Conservation (phyloP, 1,284 basidiomycete species). For the Leccinum solheimii region DNA sequence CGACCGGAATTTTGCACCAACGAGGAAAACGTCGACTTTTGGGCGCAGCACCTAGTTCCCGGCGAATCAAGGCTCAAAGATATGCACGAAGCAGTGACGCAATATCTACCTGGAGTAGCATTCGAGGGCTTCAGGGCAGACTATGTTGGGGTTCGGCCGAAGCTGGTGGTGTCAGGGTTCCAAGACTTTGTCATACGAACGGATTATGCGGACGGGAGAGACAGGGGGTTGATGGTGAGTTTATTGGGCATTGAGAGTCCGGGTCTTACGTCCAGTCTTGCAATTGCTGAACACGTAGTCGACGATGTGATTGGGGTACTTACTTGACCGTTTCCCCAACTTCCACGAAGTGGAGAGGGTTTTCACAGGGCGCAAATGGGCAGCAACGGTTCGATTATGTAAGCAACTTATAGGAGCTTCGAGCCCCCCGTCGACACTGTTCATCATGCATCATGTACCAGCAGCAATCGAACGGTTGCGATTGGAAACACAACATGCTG, state of each 20-base stretch:
- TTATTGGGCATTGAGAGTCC: constrained; percentile 80
- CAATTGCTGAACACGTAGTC: constrained; percentile 71
- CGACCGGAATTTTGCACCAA: constrained; percentile 35
- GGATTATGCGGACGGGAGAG: constrained; percentile 44
- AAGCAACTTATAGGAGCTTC: too few relatives aligned
- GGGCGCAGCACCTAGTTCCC: constrained; percentile 69
- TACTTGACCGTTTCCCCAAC: too few relatives aligned
- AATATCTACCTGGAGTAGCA: constrained; percentile 75
- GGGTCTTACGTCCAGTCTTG: constrained; percentile 72
- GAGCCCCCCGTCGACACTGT: too few relatives aligned
- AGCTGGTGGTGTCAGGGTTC: constrained; percentile 82
- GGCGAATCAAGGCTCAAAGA: constrained; percentile 61
- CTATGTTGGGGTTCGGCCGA: constrained; percentile 92
- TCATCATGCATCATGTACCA: too few relatives aligned
- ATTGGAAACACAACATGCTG: too few relatives aligned
- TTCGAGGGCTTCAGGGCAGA: constrained; percentile 76
- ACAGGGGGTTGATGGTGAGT: constrained; percentile 60
- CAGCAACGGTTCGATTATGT: too few relatives aligned
- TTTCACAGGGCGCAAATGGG: too few relatives aligned
- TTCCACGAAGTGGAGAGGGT: too few relatives aligned
- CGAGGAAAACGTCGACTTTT: constrained; percentile 67
- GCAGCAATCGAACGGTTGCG: too few relatives aligned
- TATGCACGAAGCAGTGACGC: constrained; percentile 68
- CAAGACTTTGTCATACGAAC: constrained; percentile 79
- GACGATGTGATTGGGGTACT: constrained; percentile 49